Conservation (phyloP, 495 filamentous ascomycete genomes). For the Choiromyces venosus region DNA sequence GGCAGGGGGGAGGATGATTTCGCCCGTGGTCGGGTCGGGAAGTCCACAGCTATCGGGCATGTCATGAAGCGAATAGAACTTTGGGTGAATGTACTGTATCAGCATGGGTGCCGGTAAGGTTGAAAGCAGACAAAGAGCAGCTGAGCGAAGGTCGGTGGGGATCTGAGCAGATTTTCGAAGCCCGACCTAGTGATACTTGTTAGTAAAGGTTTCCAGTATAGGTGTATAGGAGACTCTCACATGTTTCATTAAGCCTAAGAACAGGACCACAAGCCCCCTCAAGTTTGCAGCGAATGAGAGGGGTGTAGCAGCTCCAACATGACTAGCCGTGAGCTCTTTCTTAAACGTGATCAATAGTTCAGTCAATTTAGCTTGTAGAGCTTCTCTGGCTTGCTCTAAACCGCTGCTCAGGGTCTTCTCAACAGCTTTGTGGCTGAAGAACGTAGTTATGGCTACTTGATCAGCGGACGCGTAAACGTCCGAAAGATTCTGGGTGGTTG, state of each 20-base stretch:
- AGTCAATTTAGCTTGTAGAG: slow-evolving; percentile 81
- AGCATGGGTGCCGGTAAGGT: slow-evolving; percentile 86
- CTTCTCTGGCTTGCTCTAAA: slow-evolving; percentile 82
- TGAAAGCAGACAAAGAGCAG: slow-evolving; percentile 84
- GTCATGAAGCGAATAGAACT: slow-evolving; percentile 89
- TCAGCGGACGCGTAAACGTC: slow-evolving; percentile 94
- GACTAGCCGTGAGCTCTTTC: slow-evolving; percentile 93
- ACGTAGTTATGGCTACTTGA: slow-evolving; percentile 84
- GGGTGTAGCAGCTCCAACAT: slow-evolving; percentile 69
- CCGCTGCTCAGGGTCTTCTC: slow-evolving; percentile 80
- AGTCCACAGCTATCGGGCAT: slow-evolving; percentile 94
- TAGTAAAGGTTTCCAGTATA: neutral
- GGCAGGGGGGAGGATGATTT: slow-evolving; percentile 77
- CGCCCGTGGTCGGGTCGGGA: slow-evolving; percentile 75
- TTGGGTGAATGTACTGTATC: slow-evolving; percentile 95
- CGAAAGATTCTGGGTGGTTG: slow-evolving; percentile 82
- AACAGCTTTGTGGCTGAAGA: slow-evolving; percentile 96
- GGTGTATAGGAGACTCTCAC: slow-evolving; percentile 48
- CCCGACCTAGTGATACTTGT: slow-evolving; percentile 57
- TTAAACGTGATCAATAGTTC: slow-evolving; percentile 92
- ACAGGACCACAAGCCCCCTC: slow-evolving; percentile 77
- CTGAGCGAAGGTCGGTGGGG: slow-evolving; percentile 88
- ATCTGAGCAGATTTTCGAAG: slow-evolving; percentile 94
- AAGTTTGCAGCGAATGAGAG: slow-evolving; percentile 92
- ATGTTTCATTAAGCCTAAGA: slow-evolving; percentile 92